phyloP scores from a whole-genome alignment of 2,329 filamentous ascomycete genomes.

The Grosmannia penicillata region DNA sequence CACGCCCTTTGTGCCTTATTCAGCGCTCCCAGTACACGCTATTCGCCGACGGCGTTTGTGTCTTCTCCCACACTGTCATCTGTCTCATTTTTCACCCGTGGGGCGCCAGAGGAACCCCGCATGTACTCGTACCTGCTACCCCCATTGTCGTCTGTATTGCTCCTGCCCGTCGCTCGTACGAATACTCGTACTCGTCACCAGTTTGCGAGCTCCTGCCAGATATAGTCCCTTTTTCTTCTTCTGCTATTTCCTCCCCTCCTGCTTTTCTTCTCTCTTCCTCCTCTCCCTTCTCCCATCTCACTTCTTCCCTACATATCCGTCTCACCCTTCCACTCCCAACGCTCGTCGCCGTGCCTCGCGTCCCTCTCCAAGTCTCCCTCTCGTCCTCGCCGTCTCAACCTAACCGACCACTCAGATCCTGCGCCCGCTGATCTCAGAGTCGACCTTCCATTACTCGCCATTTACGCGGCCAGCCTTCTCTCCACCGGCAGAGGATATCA shows the following conservation, averaged over 20 bases:
- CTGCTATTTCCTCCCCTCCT: conserved; percentile 1
- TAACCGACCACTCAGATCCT: conserved; percentile 6
- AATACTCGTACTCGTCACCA: neutral
- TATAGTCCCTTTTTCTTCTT: neutral
- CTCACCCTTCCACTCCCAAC: neutral
- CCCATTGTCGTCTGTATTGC: no score
- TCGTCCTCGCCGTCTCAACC: neutral
- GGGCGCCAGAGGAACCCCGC: no score
- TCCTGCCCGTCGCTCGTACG: no score
- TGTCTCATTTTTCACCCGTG: neutral
- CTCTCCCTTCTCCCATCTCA: neutral
- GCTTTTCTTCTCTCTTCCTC: conserved; percentile 2
- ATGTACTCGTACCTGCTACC: no score
- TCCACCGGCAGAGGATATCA: conserved; percentile 23
- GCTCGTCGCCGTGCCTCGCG: no score
- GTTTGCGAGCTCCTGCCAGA: no score
- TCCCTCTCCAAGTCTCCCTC: no score
- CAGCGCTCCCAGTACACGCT: no score
- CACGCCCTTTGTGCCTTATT: no score
- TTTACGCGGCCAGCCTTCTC: conserved; percentile 23
- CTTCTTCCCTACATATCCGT: neutral
- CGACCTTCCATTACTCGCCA: conserved; percentile 27
- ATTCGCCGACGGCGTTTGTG: no score
- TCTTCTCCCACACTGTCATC: neutral
- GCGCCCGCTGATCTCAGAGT: conserved; percentile 36